Evolutionary conservation across 2,329 filamentous ascomycete species (phyloP).

Genomic region (Pochonia chlamydosporia): DNA sequence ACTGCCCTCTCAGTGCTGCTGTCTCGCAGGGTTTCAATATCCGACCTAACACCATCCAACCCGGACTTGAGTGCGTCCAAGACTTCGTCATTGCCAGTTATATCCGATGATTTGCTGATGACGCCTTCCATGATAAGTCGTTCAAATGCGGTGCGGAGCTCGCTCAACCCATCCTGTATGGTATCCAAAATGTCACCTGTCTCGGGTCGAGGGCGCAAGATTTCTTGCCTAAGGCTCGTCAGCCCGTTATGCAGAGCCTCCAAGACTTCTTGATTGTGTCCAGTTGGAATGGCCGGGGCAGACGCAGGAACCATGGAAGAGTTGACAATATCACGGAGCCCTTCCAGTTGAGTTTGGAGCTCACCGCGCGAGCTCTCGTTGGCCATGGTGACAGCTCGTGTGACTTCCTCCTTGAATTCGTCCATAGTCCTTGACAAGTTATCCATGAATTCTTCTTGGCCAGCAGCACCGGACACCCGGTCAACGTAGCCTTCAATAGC

Average conservation of each 20-base stretch:
- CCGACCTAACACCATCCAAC: conserved; percentile 65
- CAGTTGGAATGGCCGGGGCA: conserved; percentile 29
- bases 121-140: too few relatives aligned
- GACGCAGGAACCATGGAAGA: conserved; percentile 58
- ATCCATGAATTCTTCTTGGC: conserved; percentile 74
- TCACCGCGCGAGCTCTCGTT: conserved; percentile 51
- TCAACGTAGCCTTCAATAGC: conserved; percentile 82
- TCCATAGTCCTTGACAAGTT: conserved; percentile 61
- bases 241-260: conserved; percentile 67
- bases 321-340: conserved; percentile 72
- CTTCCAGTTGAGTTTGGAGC: conserved; percentile 76
- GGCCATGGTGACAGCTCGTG: conserved; percentile 47
- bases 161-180: conserved; percentile 79
- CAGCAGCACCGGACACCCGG: conserved; percentile 59
- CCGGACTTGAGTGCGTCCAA: conserved; percentile 82
- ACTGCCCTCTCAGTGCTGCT: conserved; percentile 44
- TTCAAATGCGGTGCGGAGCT: conserved; percentile 72
- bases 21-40: conserved; percentile 74
- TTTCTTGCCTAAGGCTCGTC: conserved; percentile 67
- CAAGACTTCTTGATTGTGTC: conserved; percentile 60
- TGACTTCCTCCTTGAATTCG: conserved; percentile 61
- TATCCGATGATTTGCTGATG: conserved; percentile 71
- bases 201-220: conserved; percentile 61
- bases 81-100: conserved; percentile 84
- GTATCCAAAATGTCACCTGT: conserved; percentile 87